Percentiles rank a stretch among this genome's conserved stretches.
Evolutionary conservation across 352 stramenopile species (phyloP).

Genomic region (Pythium utonaiense): DNA sequence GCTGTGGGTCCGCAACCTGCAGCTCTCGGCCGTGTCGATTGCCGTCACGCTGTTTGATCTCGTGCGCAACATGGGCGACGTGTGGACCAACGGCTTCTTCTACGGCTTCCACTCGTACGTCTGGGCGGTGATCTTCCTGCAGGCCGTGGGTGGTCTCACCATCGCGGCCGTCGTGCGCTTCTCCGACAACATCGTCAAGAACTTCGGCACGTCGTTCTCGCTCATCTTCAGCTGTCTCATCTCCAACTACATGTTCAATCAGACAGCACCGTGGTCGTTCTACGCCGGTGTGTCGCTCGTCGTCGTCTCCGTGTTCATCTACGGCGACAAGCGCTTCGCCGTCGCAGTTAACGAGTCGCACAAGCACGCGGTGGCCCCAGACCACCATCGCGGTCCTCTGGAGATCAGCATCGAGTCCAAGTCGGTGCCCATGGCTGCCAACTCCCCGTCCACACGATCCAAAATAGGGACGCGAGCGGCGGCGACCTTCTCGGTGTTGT

Average conservation of each 20-base stretch:
- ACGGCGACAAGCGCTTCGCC: conserved; percentile 77
- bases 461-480: conserved; percentile 49
- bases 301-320: conserved; percentile 81
- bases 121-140: conserved; percentile 75
- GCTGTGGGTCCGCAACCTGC: conserved; percentile 84
- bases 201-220: conserved; percentile 87
- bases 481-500: conserved; percentile 34
- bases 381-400: conserved; percentile 25
- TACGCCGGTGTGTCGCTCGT: conserved; percentile 78
- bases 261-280: conserved; percentile 65
- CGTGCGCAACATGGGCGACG: conserved; percentile 54
- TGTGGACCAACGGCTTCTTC: conserved; percentile 75
- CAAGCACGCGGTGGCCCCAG: conserved; percentile 27
- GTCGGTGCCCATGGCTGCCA: conserved; percentile 23
- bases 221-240: conserved; percentile 87
- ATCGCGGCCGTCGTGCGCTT: conserved; percentile 84
- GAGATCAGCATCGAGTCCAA: conserved; percentile 61
- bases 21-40: conserved; percentile 81
- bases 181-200: conserved; percentile 90
- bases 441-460: conserved; percentile 18
- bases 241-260: conserved; percentile 87
- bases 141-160: conserved; percentile 79
- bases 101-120: conserved; percentile 74
- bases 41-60: conserved; percentile 67
- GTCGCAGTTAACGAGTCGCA: conserved; percentile 25